Conservation (phyloP, 352 stramenopile genomes). For the Pythium guiyangense region DNA sequence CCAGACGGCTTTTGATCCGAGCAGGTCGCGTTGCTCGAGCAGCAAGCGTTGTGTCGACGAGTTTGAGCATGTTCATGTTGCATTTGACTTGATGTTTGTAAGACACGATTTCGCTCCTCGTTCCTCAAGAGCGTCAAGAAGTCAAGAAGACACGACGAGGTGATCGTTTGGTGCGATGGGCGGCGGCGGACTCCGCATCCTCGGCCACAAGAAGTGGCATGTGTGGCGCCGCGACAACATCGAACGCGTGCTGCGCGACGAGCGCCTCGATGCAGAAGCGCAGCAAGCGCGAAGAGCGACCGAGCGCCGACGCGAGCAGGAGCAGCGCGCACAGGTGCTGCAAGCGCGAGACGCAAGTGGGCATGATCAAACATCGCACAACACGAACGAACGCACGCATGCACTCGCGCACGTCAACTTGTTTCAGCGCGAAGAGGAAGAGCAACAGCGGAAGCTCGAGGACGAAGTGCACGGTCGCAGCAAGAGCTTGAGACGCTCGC, state of each 20-base stretch:
- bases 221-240: slow-evolving; percentile 84
- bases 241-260: slow-evolving; percentile 67
- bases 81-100: too few relatives aligned
- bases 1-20: neutral
- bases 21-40: too few relatives aligned
- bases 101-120: too few relatives aligned
- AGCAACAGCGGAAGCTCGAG: slow-evolving; percentile 7
- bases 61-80: too few relatives aligned
- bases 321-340: slow-evolving; percentile 33
- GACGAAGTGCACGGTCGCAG: neutral
- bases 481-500: slow-evolving; percentile 1
- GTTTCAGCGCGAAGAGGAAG: slow-evolving; percentile 23
- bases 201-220: slow-evolving; percentile 82
- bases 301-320: too few relatives aligned
- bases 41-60: too few relatives aligned
- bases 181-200: slow-evolving; percentile 57
- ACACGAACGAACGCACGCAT: neutral
- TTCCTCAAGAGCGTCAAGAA: too few relatives aligned
- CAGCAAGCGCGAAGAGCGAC: slow-evolving; percentile 24
- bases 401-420: slow-evolving; percentile 31
- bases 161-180: slow-evolving; percentile 26
- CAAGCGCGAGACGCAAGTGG: too few relatives aligned
- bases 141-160: slow-evolving; percentile 1
- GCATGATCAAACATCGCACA: too few relatives aligned
- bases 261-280: slow-evolving; percentile 36